Evolutionary conservation across 73 alveolate genomes (phyloP).

Genomic region (Paramecium biaurelia): DNA sequence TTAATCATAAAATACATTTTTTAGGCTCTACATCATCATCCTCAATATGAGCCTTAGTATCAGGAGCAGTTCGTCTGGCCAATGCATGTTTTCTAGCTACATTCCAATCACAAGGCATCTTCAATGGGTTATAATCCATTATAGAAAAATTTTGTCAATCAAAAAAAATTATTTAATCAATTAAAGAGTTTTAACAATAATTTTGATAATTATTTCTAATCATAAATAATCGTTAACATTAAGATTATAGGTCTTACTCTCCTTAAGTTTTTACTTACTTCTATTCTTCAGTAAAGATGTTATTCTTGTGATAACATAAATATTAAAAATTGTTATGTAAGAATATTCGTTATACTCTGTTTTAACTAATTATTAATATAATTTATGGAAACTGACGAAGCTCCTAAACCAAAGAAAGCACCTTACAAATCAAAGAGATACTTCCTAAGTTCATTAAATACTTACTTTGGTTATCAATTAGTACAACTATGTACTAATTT

Average conservation of each 20-base stretch:
- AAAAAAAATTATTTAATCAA: not conserved
- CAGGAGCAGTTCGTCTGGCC: slow-evolving; percentile 50
- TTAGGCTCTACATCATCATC: not conserved
- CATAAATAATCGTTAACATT: too few relatives aligned
- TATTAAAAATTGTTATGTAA: not conserved
- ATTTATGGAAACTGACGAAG: slow-evolving; percentile 33
- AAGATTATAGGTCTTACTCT: too few relatives aligned
- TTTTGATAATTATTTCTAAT: too few relatives aligned
- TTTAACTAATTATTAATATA: not conserved
- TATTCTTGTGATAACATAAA: too few relatives aligned
- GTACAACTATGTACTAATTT: slow-evolving; percentile 17
- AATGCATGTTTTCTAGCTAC: slow-evolving; percentile 34
- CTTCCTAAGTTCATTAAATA: slow-evolving; percentile 58
- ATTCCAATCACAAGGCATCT: slow-evolving; percentile 52
- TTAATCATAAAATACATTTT: not conserved
- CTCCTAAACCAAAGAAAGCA: slow-evolving; percentile 43
- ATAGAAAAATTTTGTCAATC: not conserved
- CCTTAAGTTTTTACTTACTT: too few relatives aligned
- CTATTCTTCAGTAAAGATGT: too few relatives aligned
- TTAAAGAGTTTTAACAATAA: not conserved
- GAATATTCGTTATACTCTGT: not conserved
- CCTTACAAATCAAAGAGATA: slow-evolving; percentile 56
- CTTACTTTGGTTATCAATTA: slow-evolving; percentile 54
- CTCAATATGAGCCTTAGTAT: not conserved
- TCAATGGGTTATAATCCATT: slow-evolving; percentile 36